Percentiles rank a stretch among this genome's conserved stretches.
phyloP scores from a whole-genome alignment of 129 eudicot species.

The Deinandra increscens region DNA sequence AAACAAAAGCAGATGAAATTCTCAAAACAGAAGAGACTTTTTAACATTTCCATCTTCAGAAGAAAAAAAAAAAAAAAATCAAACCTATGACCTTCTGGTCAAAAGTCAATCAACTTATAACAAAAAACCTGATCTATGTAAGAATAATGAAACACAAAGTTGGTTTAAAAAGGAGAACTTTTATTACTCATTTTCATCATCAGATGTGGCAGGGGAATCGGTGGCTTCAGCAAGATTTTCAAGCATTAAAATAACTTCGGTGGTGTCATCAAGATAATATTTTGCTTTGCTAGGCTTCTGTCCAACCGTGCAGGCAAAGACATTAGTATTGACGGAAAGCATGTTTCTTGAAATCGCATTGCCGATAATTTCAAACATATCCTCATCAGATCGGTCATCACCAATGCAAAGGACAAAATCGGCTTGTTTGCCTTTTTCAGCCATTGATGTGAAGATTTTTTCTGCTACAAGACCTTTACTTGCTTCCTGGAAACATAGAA shows the following conservation, averaged over 20 bases:
- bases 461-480: constrained; percentile 83
- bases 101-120: neutral
- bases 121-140: neutral
- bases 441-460: constrained; percentile 62
- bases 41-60: constrained; percentile 26
- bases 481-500: constrained; percentile 53
- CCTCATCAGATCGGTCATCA: constrained; percentile 92
- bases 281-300: constrained; percentile 94
- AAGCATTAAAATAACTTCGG: constrained; percentile 64
- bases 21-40: constrained; percentile 7
- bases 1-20: neutral
- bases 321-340: constrained; percentile 55
- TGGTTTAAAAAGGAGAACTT: neutral
- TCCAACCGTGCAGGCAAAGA: constrained; percentile 90
- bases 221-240: constrained; percentile 77
- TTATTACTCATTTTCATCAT: constrained; percentile 34
- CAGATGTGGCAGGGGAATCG: constrained; percentile 56
- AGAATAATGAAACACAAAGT: constrained; percentile 18
- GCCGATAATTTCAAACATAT: constrained; percentile 81
- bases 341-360: constrained; percentile 49
- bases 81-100: constrained; percentile 25
- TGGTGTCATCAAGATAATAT: constrained; percentile 77
- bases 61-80: constrained; percentile 26
- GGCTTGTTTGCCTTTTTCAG: constrained; percentile 54
- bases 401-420: constrained; percentile 95